Conservation (phyloP, 768 basidiomycete genomes). For the Cystoderma amianthinum region DNA sequence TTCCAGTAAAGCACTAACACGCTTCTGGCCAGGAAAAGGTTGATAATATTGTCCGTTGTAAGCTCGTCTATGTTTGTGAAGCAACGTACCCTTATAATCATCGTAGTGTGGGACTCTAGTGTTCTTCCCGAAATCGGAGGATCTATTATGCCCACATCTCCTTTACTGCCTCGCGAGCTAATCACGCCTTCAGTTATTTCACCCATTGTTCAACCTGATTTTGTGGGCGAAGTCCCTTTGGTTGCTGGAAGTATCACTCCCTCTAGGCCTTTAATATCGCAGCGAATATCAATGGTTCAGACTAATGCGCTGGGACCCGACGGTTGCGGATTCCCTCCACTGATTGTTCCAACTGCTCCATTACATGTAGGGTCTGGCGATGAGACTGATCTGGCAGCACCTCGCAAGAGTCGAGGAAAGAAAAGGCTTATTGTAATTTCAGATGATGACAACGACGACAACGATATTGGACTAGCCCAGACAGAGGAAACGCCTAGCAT, state of each 20-base stretch:
- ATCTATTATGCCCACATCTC: not conserved
- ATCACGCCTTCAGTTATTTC: not conserved
- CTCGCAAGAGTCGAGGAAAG: no score
- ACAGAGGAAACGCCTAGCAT: no score
- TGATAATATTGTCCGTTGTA: slow-evolving; percentile 15
- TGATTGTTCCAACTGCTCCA: no score
- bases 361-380: no score
- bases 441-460: no score
- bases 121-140: not conserved
- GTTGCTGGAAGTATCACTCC: not conserved
- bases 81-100: not conserved
- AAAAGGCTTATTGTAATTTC: no score
- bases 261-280: not conserved
- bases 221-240: not conserved
- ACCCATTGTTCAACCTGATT: no score
- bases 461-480: no score
- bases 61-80: not conserved
- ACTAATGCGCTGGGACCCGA: not conserved
- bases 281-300: not conserved
- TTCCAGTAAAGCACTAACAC: not conserved
- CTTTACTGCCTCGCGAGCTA: not conserved
- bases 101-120: slow-evolving; percentile 6
- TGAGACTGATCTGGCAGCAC: no score
- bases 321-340: no score
- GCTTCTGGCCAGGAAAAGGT: slow-evolving; percentile 17